phyloP scores from a whole-genome alignment of 106 monocot species.

The Posidonia australis region DNA sequence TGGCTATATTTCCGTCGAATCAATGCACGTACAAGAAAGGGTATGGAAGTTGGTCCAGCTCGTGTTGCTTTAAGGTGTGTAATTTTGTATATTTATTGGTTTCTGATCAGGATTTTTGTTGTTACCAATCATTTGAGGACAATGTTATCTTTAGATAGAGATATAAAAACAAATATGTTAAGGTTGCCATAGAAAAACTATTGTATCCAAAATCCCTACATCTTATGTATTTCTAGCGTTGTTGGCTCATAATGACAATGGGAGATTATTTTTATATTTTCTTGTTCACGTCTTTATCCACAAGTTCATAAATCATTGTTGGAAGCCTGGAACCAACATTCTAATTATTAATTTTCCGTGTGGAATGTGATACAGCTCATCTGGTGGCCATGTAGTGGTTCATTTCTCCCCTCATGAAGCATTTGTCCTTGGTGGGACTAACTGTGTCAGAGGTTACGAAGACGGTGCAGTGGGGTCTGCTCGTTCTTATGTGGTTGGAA shows the following conservation, averaged over 20 bases:
- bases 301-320: not conserved
- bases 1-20: slow-evolving; percentile 81
- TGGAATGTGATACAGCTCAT: slow-evolving; percentile 34
- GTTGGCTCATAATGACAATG: too few relatives aligned
- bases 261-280: too few relatives aligned
- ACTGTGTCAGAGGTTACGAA: slow-evolving; percentile 92
- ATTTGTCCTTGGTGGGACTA: slow-evolving; percentile 90
- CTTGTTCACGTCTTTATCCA: too few relatives aligned
- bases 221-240: too few relatives aligned
- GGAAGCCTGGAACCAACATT: too few relatives aligned
- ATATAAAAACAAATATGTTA: too few relatives aligned
- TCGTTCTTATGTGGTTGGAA: slow-evolving; percentile 70
- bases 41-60: slow-evolving; percentile 62
- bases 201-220: too few relatives aligned
- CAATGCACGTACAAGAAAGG: slow-evolving; percentile 56
- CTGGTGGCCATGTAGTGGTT: slow-evolving; percentile 76
- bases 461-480: slow-evolving; percentile 95
- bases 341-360: not conserved
- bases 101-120: too few relatives aligned
- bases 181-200: too few relatives aligned
- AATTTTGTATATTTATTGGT: not conserved
- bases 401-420: slow-evolving; percentile 93
- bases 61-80: slow-evolving; percentile 56
- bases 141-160: too few relatives aligned
- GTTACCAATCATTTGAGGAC: too few relatives aligned